These are phyloP conservation scores for Arabidopsis lyrata DNA, from an alignment of 441 rosid species.

Conservation along the genomic window DNA sequence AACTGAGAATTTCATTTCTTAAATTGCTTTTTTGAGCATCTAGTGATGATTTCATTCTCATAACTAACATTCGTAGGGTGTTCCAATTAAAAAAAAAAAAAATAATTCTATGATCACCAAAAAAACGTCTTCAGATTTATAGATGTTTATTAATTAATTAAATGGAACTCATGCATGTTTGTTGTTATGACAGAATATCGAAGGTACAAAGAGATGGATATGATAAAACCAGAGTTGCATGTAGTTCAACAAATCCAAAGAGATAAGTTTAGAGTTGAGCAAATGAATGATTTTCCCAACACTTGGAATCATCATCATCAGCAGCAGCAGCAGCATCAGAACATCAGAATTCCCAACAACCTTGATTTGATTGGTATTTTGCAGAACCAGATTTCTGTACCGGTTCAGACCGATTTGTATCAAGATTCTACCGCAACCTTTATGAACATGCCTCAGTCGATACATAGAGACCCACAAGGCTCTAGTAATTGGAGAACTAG, in stretches of 20 bases:
- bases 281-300: not conserved
- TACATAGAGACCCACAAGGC: not conserved
- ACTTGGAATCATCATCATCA: not conserved
- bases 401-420: not conserved
- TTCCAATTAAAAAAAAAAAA: no score
- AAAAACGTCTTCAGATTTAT: not conserved
- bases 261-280: slow-evolving; percentile 17
- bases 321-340: not conserved
- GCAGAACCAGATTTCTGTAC: not conserved
- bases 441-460: not conserved
- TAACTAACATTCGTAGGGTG: no score
- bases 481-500: not conserved
- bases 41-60: not conserved
- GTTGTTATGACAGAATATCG: not conserved
- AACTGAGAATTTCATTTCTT: not conserved
- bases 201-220: not conserved
- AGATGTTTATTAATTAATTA: not conserved
- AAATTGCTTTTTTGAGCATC: not conserved
- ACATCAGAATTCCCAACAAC: not conserved
- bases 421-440: not conserved
- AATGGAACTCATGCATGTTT: not conserved
- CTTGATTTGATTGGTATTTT: not conserved
- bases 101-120: not conserved
- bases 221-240: slow-evolving; percentile 11
- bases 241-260: not conserved